A percentile compares a stretch with the other conserved stretches of the same genome.
Conservation (phyloP, 192 early-diverging fungal species). For the Phycomyces nitens region DNA sequence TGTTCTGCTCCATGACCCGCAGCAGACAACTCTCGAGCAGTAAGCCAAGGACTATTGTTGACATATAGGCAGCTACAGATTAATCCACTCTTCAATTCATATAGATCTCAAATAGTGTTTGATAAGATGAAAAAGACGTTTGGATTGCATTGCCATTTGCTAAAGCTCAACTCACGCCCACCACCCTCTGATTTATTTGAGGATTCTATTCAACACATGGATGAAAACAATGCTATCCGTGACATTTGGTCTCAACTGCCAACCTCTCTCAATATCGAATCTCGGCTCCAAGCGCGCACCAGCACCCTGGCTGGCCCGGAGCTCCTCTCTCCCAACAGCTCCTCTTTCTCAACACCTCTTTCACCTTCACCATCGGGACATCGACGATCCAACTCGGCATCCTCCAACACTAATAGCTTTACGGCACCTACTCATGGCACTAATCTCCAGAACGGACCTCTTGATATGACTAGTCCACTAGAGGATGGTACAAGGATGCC, state of each 20-base stretch:
- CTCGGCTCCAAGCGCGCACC: conserved; percentile 3
- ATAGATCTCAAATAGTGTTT: conserved; percentile 61
- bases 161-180: conserved; percentile 56
- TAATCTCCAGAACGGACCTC: conserved; percentile 1
- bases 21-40: conserved; percentile 49
- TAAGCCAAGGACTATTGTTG: too few relatives aligned
- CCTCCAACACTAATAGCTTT: conserved; percentile 8
- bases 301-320: neutral
- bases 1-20: conserved; percentile 81
- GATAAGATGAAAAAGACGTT: conserved; percentile 64
- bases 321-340: neutral
- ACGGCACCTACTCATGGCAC: conserved; percentile 1
- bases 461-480: conserved; percentile 5
- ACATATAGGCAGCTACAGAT: neutral
- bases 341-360: conserved; percentile 9
- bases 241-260: conserved; percentile 12
- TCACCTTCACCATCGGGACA: conserved; percentile 4
- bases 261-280: conserved; percentile 6
- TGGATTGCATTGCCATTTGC: conserved; percentile 56
- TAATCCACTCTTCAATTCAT: neutral
- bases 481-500: too few relatives aligned
- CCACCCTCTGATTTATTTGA: neutral
- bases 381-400: conserved; percentile 6
- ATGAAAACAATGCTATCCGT: neutral
- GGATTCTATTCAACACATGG: conserved; percentile 2